These are phyloP conservation scores for Penicillium antarcticum DNA, from an alignment of 495 filamentous ascomycete species.

Conservation along the genomic window DNA sequence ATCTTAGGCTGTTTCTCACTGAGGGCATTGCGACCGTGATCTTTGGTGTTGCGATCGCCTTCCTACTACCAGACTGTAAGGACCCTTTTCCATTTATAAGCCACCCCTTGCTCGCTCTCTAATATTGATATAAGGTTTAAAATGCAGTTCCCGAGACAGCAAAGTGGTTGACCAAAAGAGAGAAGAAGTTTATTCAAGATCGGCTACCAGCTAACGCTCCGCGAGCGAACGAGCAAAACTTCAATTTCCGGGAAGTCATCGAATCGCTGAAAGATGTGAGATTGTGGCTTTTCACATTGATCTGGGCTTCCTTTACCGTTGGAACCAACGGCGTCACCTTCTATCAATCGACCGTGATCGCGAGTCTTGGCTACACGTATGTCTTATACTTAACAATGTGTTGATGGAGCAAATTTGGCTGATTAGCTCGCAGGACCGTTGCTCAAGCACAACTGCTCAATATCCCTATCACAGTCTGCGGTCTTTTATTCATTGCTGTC, in stretches of 20 bases:
- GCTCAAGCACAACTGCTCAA: conserved; percentile 38
- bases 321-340: conserved; percentile 42
- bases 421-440: conserved; percentile 23
- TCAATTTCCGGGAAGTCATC: conserved; percentile 33
- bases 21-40: conserved; percentile 37
- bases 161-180: conserved; percentile 37
- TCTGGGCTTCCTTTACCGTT: conserved; percentile 41
- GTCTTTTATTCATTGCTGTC: conserved; percentile 33
- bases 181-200: conserved; percentile 39
- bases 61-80: conserved; percentile 35
- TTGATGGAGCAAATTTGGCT: neutral
- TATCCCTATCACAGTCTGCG: conserved; percentile 33
- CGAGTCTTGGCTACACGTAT: conserved; percentile 39
- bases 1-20: conserved; percentile 27
- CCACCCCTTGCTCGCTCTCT: neutral
- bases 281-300: conserved; percentile 27
- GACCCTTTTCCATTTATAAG: neutral
- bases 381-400: neutral
- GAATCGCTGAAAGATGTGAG: conserved; percentile 24
- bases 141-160: conserved; percentile 19
- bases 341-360: conserved; percentile 43
- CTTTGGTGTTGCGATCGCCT: conserved; percentile 28
- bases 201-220: conserved; percentile 39
- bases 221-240: conserved; percentile 28
- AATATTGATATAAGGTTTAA: neutral